Evolutionary conservation across 352 stramenopile species (phyloP).

Genomic region (Pythium monospermum): DNA sequence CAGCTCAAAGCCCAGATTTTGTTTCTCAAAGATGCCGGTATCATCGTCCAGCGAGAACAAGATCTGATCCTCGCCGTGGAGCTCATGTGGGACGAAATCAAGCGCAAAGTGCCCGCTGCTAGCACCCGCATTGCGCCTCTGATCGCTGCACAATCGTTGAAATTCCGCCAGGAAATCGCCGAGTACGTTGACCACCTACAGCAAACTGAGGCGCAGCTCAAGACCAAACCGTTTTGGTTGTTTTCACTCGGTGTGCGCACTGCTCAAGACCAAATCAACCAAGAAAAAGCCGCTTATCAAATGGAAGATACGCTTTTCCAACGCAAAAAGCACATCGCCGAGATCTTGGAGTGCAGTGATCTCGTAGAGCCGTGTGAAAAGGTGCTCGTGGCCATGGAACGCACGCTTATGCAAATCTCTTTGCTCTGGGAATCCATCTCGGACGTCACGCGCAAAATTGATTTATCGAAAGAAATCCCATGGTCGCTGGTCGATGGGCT

Average conservation of each 20-base stretch:
- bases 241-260: conserved; percentile 40
- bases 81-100: conserved; percentile 54
- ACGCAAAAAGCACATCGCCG: conserved; percentile 83
- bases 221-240: conserved; percentile 56
- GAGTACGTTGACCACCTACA: conserved; percentile 80
- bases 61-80: conserved; percentile 53
- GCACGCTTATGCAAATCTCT: conserved; percentile 65
- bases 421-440: conserved; percentile 86
- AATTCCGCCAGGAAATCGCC: conserved; percentile 70
- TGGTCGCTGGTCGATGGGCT: conserved; percentile 91
- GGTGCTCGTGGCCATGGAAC: conserved; percentile 72
- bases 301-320: conserved; percentile 34
- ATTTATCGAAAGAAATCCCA: conserved; percentile 81
- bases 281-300: conserved; percentile 32
- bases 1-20: conserved; percentile 57
- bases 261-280: conserved; percentile 36
- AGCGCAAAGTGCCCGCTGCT: conserved; percentile 56
- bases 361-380: conserved; percentile 77
- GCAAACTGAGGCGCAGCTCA: conserved; percentile 42
- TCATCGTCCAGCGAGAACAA: conserved; percentile 45
- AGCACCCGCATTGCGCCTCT: conserved; percentile 62
- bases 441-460: conserved; percentile 87
- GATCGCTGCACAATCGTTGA: conserved; percentile 53
- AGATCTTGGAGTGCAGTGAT: conserved; percentile 91
- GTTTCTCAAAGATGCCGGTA: conserved; percentile 59